These are phyloP conservation scores for Fusarium euwallaceae DNA, from an alignment of 2,329 filamentous ascomycete genomes.

Conservation along the genomic window DNA sequence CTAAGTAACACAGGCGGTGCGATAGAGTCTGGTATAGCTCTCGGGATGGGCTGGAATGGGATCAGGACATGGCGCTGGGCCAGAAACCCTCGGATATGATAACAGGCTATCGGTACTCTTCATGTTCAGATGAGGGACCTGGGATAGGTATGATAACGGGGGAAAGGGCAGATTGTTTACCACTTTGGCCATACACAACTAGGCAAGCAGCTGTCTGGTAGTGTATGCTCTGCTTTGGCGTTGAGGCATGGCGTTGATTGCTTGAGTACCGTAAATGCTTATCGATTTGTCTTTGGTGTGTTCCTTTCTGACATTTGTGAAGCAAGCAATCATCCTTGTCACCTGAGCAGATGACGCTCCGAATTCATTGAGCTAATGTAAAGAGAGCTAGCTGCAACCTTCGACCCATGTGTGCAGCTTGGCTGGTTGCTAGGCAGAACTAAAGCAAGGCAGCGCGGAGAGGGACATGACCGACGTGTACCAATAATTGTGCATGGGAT, in stretches of 20 bases:
- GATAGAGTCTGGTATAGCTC: background rate
- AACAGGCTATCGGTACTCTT: background rate
- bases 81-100: background rate
- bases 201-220: background rate
- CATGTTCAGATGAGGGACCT: conserved; percentile 3
- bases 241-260: background rate
- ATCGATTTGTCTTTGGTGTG: background rate
- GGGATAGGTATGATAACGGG: background rate
- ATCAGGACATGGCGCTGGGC: conserved; percentile 11
- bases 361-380: background rate
- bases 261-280: background rate
- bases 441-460: background rate
- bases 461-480: background rate
- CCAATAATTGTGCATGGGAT: conserved; percentile 1
- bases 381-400: background rate
- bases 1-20: background rate
- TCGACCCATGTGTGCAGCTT: background rate
- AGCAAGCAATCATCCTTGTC: background rate
- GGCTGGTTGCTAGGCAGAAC: background rate
- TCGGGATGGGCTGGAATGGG: background rate
- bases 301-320: background rate
- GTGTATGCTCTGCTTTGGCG: background rate
- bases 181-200: background rate
- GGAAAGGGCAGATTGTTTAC: background rate
- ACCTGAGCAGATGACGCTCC: background rate